Conservation (phyloP, 1,139 yeast genomes). For the Lodderomyces jiufengensis region DNA sequence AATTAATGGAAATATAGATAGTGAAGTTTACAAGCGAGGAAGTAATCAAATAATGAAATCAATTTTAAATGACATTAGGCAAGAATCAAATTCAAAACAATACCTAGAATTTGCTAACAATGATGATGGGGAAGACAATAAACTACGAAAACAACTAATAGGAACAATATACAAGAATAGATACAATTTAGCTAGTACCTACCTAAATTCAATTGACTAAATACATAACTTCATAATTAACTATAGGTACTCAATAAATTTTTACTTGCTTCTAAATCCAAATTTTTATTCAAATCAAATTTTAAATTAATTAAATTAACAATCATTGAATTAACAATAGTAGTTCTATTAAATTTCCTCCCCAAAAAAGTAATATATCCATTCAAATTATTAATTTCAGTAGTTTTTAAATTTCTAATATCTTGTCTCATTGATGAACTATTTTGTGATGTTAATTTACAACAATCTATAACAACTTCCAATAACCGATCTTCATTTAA, state of each 20-base stretch:
- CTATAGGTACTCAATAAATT: constrained; percentile 1
- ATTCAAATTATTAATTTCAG: constrained; percentile 79
- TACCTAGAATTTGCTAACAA: constrained; percentile 18
- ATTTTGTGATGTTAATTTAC: constrained; percentile 51
- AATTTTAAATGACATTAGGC: constrained; percentile 29
- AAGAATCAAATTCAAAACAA: constrained; percentile 19
- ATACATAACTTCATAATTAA: no score
- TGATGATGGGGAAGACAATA: constrained; percentile 12
- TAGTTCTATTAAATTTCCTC: constrained; percentile 29
- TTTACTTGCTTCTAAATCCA: constrained; percentile 19
- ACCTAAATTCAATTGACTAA: constrained; percentile 17
- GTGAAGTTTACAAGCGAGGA: constrained; percentile 32
- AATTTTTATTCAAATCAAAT: constrained; percentile 28
- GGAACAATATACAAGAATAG: constrained; percentile 24
- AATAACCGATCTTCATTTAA: constrained; percentile 45
- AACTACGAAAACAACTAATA: constrained; percentile 14
- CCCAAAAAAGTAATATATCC: constrained; percentile 66
- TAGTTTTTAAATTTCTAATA: constrained; percentile 51
- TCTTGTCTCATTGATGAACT: constrained; percentile 91
- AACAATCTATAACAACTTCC: constrained; percentile 44
- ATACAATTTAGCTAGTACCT: constrained; percentile 18
- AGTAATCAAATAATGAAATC: constrained; percentile 27
- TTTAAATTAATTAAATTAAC: constrained; percentile 47
- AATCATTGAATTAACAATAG: constrained; percentile 48
- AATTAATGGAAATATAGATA: constrained; percentile 44